Evolutionary conservation across 2,329 filamentous ascomycete species (phyloP), one percentile per base, ranked within the genome.

Genomic region (Aspergillus luchuensis): DNA sequence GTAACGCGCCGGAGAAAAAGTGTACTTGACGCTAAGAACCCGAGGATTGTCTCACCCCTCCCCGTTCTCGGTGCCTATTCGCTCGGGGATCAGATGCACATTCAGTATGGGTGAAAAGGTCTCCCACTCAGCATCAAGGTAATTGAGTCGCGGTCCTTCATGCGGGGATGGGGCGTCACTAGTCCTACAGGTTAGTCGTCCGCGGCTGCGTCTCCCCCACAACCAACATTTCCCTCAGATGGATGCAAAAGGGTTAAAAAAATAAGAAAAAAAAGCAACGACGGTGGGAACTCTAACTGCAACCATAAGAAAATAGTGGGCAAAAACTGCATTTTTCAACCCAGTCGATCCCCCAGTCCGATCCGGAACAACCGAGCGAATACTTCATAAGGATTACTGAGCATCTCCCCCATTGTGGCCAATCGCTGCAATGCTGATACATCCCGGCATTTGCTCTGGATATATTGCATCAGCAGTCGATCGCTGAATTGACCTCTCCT

Each of bases 91-190:
- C 30, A 28, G 36, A 50, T 50, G 45, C 56, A 56, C 50, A 51
- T 11, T 21, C 38, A 21, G 41, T 55, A 60, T 41, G 54, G n/a
- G 43, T 43, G 28, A 21, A 17, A 13, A 8, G 25, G 11, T 21
- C 41, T 45, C 41, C 41, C 41, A 45, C 19, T 45, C 41, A 45
- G 41, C 41, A 25, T 33, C 48, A 50, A 50, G n/a, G 41, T 19
- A 21, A 23, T 45, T 19, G 41, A 38, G 17, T 49, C 48, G 17
- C 58, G 54, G 53, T 25, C 56, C 59, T 23, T 57, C 48, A 64
- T 66, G 64, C 58, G 64, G 64, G 60, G 60, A 57, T 54, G 56
- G 52, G 33, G 23, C 45, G 47, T 59, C 56, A 33, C 57, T 59
- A 59, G 53, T 57, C 56, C 33, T 52, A 36, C 33, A 38, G 50